Conservation (phyloP, 2,329 filamentous ascomycete species). For the Capronia americana region DNA sequence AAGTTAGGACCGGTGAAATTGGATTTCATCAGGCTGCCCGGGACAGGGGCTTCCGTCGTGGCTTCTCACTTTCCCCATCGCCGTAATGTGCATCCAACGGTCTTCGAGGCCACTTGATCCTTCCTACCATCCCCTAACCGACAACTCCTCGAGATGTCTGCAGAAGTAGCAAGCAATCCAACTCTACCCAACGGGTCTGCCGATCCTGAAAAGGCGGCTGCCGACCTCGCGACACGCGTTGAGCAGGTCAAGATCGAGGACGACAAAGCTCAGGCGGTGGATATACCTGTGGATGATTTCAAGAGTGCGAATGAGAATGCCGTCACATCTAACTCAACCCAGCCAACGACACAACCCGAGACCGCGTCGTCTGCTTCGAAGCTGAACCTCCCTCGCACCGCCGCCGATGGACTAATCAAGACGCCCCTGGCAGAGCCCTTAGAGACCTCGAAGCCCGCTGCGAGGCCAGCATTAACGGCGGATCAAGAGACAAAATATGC, state of each 20-base stretch:
- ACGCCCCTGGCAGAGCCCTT: constrained; percentile 67
- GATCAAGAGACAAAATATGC: constrained; percentile 86
- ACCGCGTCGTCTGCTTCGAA: constrained; percentile 10
- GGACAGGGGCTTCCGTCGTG: constrained; percentile 24
- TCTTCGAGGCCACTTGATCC: background rate
- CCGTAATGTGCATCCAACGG: constrained; percentile 20
- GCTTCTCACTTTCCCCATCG: constrained; percentile 19
- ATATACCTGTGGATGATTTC: background rate
- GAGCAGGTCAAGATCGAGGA: constrained; percentile 28
- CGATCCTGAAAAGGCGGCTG: constrained; percentile 34
- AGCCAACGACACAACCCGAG: constrained; percentile 5
- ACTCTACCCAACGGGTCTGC: constrained; percentile 13
- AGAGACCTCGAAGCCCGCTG: constrained; percentile 62
- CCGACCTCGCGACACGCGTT: constrained; percentile 27
- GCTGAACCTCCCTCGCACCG: constrained; percentile 46
- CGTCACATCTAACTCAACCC: constrained; percentile 2
- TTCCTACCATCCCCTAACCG: background rate
- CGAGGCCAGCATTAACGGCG: constrained; percentile 67
- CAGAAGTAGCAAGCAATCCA: constrained; percentile 16
- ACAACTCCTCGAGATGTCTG: constrained; percentile 24
- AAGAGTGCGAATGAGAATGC: constrained; percentile 7
- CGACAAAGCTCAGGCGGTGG: background rate
- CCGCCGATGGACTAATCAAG: constrained; percentile 52
- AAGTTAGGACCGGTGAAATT: background rate
- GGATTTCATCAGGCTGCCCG: constrained; percentile 24